Conservation (phyloP, 257 asterid species). For the Rehmannia glutinosa region DNA sequence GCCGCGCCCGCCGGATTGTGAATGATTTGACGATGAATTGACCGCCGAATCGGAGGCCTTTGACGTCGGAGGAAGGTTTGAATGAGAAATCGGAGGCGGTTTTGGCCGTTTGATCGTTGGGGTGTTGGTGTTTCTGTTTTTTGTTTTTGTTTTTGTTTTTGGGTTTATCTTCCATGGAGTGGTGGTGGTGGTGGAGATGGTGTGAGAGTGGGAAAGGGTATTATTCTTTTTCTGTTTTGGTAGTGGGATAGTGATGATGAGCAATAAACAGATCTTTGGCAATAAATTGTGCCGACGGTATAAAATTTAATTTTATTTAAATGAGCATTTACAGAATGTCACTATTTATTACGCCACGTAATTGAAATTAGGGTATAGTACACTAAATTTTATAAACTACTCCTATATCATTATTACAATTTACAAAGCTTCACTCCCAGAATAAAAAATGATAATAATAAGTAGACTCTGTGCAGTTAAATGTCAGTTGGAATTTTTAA, state of each 20-base stretch:
- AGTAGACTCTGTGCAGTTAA: too few relatives aligned
- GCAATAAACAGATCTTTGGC: slow-evolving; percentile 7
- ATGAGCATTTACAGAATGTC: background rate
- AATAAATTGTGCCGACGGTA: slow-evolving; percentile 27
- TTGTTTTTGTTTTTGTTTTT: slow-evolving; percentile 42
- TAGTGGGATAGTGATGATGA: slow-evolving; percentile 18
- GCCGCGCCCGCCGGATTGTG: slow-evolving; percentile 81
- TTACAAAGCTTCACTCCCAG: too few relatives aligned
- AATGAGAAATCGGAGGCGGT: slow-evolving; percentile 59
- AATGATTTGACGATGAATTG: slow-evolving; percentile 90
- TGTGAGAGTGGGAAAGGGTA: background rate
- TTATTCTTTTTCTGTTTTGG: background rate
- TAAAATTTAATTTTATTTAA: background rate
- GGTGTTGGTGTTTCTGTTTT: slow-evolving; percentile 78
- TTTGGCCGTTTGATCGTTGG: slow-evolving; percentile 62
- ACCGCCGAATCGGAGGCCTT: slow-evolving; percentile 93
- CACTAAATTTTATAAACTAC: too few relatives aligned
- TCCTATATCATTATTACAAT: too few relatives aligned
- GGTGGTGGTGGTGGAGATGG: background rate
- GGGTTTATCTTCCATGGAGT: slow-evolving; percentile 45
- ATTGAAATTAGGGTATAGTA: too few relatives aligned
- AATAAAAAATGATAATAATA: too few relatives aligned
- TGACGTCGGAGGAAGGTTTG: slow-evolving; percentile 61
- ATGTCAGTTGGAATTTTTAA: too few relatives aligned
- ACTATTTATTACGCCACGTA: background rate